Base-by-base conservation (phyloP, 805 yeast species). In the Myxozyma neotropica region DNA sequence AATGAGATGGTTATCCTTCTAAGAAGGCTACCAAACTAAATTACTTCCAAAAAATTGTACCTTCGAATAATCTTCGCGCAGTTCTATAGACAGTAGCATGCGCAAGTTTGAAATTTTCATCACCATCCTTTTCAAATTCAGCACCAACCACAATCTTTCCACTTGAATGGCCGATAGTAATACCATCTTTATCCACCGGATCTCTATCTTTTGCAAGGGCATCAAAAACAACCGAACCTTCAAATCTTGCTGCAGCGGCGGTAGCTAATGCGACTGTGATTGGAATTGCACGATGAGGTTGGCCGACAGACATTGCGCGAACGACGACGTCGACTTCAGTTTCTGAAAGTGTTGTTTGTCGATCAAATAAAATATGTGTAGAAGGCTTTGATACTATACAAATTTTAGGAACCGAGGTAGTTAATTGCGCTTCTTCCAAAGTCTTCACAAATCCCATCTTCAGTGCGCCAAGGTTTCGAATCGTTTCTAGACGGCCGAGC, bases 291-390 rank as follows among this genome's bases (percentile, higher is more conserved):
- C 53, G 53, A 21, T 54, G 58, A 15, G 58, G 58, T 26, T 54
- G 58, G 5, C 58, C 58, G n/a, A 54, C 58, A 1, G 58, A 54
- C 39, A 54, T 54, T 4, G 58, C 58, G 40, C 58, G 53, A n/a
- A 47, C 48, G 35, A 54, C 53, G 40, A 54, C 50, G 19, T 54
- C 58, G 24, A 54, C 24, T 19, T 44, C 53, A 17, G 33, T 8
- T 13, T 27, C 53, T 7, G 39, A 12, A 4, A 52, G 42, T 13
- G 43, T 26, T 2, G 33, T 43, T 17, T 21, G 31, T n/a, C 45
- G 33, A 33, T 54, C 53, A 10, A 40, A 21, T 27, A 52, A 29
- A 1, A 31, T n/a, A 27, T 52, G 55, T 39, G 55, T 24, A 8
- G 36, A 26, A 21, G 58, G 53, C 6, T 17, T 19, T 10, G 58